These are phyloP conservation scores for Auricularia cornea DNA, from an alignment of 768 basidiomycete genomes.

Conservation along the genomic window DNA sequence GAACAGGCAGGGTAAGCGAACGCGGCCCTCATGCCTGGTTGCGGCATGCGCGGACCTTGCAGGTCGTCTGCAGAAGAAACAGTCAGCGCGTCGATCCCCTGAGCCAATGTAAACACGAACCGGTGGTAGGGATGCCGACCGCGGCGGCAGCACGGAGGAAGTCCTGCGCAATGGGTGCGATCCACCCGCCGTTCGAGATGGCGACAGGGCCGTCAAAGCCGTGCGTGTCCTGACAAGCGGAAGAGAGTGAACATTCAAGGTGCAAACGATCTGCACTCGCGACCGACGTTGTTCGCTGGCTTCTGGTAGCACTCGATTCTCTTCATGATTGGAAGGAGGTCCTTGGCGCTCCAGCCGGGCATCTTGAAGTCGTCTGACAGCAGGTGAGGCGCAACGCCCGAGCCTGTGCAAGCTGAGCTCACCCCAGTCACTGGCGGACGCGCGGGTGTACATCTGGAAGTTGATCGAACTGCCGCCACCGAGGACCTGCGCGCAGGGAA, in stretches of 20 bases:
- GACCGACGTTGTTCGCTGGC: constrained; percentile 53
- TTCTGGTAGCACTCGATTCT: constrained; percentile 72
- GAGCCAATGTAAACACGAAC: background rate
- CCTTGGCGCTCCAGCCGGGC: constrained; percentile 59
- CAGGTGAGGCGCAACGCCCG: constrained; percentile 3
- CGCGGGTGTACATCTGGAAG: constrained; percentile 72
- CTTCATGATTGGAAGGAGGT: constrained; percentile 66
- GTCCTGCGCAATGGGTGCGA: constrained; percentile 57
- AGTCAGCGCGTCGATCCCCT: background rate
- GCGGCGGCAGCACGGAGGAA: constrained; percentile 32
- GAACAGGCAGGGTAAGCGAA: too few relatives aligned
- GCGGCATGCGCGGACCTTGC: background rate
- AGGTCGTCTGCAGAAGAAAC: background rate
- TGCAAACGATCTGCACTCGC: too few relatives aligned
- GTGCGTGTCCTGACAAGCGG: constrained; percentile 48
- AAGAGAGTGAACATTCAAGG: too few relatives aligned
- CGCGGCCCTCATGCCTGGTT: too few relatives aligned
- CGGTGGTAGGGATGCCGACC: constrained; percentile 8
- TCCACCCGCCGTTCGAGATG: constrained; percentile 60
- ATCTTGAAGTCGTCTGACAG: constrained; percentile 60
- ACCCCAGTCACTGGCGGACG: constrained; percentile 68
- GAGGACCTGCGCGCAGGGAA: constrained; percentile 54
- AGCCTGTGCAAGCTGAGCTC: constrained; percentile 10
- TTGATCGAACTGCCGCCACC: constrained; percentile 55
- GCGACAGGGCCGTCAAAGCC: constrained; percentile 70